Conservation (phyloP, 768 basidiomycete genomes). For the Hypholoma sublateritium region DNA sequence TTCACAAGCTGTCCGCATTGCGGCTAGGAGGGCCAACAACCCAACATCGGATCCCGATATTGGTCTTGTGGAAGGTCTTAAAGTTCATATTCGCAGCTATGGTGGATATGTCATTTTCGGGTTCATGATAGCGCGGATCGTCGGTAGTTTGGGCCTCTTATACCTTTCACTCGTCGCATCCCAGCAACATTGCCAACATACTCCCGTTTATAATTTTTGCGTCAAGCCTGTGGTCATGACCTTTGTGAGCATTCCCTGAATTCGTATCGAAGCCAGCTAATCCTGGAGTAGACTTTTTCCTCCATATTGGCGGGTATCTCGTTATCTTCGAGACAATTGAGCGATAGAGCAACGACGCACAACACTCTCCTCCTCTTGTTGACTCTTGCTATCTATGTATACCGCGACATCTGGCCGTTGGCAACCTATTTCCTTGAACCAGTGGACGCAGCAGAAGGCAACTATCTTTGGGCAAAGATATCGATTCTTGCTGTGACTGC, state of each 20-base stretch:
- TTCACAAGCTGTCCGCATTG: not conserved
- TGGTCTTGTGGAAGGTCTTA: not conserved
- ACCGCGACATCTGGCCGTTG: conserved; percentile 57
- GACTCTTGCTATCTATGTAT: conserved; percentile 42
- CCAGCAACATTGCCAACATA: not conserved
- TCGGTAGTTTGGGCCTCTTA: conserved; percentile 8
- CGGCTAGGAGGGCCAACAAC: not conserved
- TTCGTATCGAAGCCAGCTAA: not conserved
- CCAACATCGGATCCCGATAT: not conserved
- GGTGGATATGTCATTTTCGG: conserved; percentile 10
- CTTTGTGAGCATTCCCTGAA: not conserved
- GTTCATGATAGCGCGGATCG: conserved; percentile 11
- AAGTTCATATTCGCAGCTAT: not conserved
- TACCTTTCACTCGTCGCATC: conserved; percentile 1
- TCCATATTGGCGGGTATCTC: not conserved
- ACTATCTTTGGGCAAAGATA: conserved; percentile 48
- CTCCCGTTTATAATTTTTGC: not conserved
- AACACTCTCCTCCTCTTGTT: conserved; percentile 22
- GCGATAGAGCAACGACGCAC: not conserved
- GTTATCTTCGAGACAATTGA: not conserved
- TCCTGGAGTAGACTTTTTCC: not conserved
- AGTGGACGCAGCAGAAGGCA: conserved; percentile 41
- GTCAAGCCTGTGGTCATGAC: not conserved
- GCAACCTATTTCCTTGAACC: conserved; percentile 44
- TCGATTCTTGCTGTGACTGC: conserved; percentile 35